Percentiles rank a stretch among this genome's conserved stretches.
Conservation (phyloP, 78 protist species). For the Dictyostelium firmibasis region DNA sequence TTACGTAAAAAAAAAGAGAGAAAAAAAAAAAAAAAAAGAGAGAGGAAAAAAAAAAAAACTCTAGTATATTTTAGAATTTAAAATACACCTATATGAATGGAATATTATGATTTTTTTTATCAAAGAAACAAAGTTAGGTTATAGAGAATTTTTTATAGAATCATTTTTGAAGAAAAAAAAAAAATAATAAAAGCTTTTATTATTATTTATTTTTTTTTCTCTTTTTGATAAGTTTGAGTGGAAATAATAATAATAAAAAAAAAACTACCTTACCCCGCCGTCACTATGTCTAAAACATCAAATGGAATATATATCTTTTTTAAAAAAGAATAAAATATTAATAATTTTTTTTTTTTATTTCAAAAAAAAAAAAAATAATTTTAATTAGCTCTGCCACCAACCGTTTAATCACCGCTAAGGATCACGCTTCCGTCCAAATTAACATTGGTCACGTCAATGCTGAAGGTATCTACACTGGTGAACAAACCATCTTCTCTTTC, state of each 20-base stretch:
- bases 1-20: neutral
- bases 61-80: too few relatives aligned
- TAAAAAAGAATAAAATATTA: neutral
- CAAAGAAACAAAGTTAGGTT: neutral
- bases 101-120: too few relatives aligned
- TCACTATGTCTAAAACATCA: neutral
- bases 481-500: constrained; percentile 86
- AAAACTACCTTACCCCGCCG: neutral
- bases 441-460: constrained; percentile 94
- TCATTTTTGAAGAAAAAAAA: neutral
- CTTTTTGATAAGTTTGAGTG: too few relatives aligned
- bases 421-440: constrained; percentile 97
- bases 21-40: too few relatives aligned
- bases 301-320: too few relatives aligned
- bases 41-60: too few relatives aligned
- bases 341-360: neutral
- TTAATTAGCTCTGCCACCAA: constrained; percentile 91
- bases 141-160: neutral
- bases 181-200: too few relatives aligned
- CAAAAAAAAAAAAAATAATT: too few relatives aligned
- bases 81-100: too few relatives aligned
- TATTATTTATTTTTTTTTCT: too few relatives aligned
- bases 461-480: constrained; percentile 90
- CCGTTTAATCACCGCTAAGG: constrained; percentile 92
- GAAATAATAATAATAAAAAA: too few relatives aligned